A percentile compares a stretch with the other conserved stretches of the same genome.
These are phyloP conservation scores for Chenopodium berlandieri DNA, from an alignment of 148 eudicot species.

Conservation along the genomic window DNA sequence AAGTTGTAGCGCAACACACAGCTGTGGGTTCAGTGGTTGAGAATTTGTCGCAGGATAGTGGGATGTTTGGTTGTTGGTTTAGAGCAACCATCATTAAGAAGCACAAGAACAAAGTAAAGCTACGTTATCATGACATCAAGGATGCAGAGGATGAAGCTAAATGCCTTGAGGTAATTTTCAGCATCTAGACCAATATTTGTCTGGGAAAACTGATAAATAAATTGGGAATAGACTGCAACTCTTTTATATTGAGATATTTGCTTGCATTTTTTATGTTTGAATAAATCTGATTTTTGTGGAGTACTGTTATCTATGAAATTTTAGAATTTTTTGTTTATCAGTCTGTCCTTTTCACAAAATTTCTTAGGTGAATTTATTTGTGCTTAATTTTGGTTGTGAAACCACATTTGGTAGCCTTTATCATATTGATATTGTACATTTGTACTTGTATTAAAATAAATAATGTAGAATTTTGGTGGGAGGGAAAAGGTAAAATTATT, in stretches of 20 bases:
- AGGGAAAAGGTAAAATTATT: no score
- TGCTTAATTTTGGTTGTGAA: neutral
- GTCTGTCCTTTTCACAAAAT: neutral
- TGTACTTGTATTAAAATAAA: no score
- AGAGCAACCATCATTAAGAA: constrained; percentile 60
- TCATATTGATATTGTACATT: no score
- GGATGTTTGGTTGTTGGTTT: constrained; percentile 91
- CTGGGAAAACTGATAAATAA: neutral
- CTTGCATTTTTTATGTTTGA: no score
- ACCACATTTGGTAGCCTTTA: neutral
- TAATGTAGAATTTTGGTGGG: no score
- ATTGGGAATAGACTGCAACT: neutral
- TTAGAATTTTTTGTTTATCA: no score
- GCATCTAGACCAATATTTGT: neutral
- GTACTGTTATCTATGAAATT: no score
- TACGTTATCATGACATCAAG: constrained; percentile 64
- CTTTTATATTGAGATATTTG: neutral
- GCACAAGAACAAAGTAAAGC: constrained; percentile 69
- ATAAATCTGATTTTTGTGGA: neutral
- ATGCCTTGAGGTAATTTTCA: constrained; percentile 55
- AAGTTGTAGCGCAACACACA: constrained; percentile 18
- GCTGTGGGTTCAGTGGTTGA: constrained; percentile 62
- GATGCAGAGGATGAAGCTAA: constrained; percentile 70
- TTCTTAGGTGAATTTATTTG: neutral
- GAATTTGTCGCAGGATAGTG: constrained; percentile 91